Conservation (phyloP, 768 basidiomycete species). For the Russula vinacea region DNA sequence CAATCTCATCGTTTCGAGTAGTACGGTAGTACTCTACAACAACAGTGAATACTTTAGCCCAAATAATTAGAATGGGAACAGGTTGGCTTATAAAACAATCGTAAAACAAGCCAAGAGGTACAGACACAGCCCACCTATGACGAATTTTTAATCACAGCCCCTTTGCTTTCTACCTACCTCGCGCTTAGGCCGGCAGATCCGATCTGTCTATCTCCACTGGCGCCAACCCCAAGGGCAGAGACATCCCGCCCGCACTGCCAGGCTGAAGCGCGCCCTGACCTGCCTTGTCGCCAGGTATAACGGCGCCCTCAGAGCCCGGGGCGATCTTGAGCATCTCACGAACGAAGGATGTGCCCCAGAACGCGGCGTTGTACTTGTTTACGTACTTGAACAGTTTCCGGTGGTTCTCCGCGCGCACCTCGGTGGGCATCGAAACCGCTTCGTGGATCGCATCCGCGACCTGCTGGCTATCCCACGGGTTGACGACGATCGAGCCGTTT, state of each 20-base stretch:
- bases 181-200: background rate
- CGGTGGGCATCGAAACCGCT: conserved; percentile 84
- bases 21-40: conserved; percentile 15
- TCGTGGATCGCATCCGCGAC: conserved; percentile 97
- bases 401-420: conserved; percentile 86
- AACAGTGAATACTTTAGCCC: conserved; percentile 22
- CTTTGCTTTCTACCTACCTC: background rate
- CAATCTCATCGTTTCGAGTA: background rate
- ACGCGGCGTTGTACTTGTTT: conserved; percentile 88
- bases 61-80: background rate
- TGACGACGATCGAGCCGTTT: conserved; percentile 95
- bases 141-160: background rate
- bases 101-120: background rate
- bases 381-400: conserved; percentile 96
- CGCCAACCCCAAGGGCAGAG: conserved; percentile 19
- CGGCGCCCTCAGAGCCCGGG: conserved; percentile 22
- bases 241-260: conserved; percentile 31
- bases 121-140: background rate
- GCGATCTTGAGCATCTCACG: conserved; percentile 70
- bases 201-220: conserved; percentile 14
- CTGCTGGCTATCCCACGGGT: conserved; percentile 99
- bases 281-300: conserved; percentile 31
- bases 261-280: conserved; percentile 36
- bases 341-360: conserved; percentile 90
- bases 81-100: background rate